Percentiles rank a stretch among this genome's conserved stretches.
Evolutionary conservation across 2,329 filamentous ascomycete genomes (phyloP).

Genomic region (Colletotrichum theobromicola): DNA sequence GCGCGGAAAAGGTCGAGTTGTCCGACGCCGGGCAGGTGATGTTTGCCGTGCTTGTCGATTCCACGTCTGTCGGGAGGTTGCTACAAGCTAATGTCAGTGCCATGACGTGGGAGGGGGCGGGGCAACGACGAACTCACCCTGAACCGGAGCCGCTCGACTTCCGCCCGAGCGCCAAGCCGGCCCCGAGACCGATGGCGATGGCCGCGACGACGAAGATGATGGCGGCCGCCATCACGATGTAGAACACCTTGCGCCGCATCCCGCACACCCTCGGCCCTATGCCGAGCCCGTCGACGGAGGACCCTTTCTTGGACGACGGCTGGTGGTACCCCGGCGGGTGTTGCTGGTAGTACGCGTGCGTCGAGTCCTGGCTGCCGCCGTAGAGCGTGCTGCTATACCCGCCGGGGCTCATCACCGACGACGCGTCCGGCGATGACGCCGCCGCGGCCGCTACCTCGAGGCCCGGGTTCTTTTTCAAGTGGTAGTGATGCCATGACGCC

Average conservation of each 20-base stretch:
- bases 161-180: constrained; percentile 24
- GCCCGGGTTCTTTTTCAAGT: constrained; percentile 1
- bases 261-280: constrained; percentile 21
- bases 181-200: constrained; percentile 27
- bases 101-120: no score
- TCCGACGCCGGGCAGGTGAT: constrained; percentile 23
- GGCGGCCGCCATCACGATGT: constrained; percentile 24
- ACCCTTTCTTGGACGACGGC: not conserved
- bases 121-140: not conserved
- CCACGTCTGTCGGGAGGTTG: not conserved
- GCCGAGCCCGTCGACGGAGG: not conserved
- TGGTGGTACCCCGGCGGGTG: constrained; percentile 1
- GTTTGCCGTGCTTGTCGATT: constrained; percentile 1
- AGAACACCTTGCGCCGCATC: constrained; percentile 25
- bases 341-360: not conserved
- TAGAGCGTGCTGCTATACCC: not conserved
- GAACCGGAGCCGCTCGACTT: not conserved
- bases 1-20: constrained; percentile 14
- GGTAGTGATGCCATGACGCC: not conserved
- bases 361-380: not conserved
- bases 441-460: not conserved
- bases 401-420: not conserved
- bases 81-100: not conserved
- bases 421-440: not conserved
- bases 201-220: constrained; percentile 22